phyloP scores from a whole-genome alignment of 805 yeast genomes.

The Saturnispora galanensis region DNA sequence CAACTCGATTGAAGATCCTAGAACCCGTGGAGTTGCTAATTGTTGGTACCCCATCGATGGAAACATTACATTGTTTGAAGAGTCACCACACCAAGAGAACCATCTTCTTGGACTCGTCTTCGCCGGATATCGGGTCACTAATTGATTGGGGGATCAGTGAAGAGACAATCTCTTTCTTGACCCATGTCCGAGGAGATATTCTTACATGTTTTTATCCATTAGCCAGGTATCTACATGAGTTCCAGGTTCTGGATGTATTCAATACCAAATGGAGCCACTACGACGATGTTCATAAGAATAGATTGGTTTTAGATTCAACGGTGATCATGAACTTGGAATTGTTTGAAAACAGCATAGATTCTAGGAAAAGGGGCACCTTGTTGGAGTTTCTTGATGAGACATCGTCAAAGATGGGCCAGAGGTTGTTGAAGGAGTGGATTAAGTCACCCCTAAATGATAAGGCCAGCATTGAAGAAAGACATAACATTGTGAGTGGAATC shows the following conservation, averaged over 20 bases:
- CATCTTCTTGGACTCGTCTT: too few species aligned
- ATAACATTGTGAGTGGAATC: conserved; percentile 48
- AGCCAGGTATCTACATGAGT: conserved; percentile 49
- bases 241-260: conserved; percentile 17
- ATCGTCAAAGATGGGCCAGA: conserved; percentile 62
- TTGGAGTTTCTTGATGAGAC: conserved; percentile 79
- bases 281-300: conserved; percentile 34
- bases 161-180: conserved; percentile 8
- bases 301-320: conserved; percentile 47
- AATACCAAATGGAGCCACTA: conserved; percentile 32
- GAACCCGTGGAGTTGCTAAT: conserved; percentile 67
- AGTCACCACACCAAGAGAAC: too few species aligned
- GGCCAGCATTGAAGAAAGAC: conserved; percentile 47
- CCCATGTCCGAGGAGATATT: conserved; percentile 9
- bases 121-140: neutral
- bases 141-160: conserved; percentile 5
- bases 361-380: conserved; percentile 53
- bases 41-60: conserved; percentile 31
- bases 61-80: conserved; percentile 22
- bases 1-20: conserved; percentile 63
- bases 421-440: conserved; percentile 65
- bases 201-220: conserved; percentile 33
- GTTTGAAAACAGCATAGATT: conserved; percentile 53
- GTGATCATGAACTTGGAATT: conserved; percentile 69
- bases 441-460: conserved; percentile 55